A percentile compares a stretch with the other conserved stretches of the same genome.
phyloP scores from a whole-genome alignment of 106 monocot genomes.

The Platanthera zijinensis region DNA sequence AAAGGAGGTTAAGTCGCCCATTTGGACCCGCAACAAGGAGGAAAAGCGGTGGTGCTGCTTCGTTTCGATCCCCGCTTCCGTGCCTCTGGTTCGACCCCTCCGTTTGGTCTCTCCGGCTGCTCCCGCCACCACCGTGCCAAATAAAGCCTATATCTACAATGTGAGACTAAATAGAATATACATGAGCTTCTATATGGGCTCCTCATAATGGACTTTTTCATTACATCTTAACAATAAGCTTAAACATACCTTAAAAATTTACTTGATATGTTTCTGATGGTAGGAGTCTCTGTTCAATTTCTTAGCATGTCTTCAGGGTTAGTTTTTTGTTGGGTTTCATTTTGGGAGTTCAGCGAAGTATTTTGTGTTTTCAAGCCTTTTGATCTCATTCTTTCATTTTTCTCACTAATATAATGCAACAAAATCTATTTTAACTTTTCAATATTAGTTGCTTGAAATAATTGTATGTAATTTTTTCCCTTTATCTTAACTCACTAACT shows the following conservation, averaged over 20 bases:
- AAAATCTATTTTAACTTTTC: neutral
- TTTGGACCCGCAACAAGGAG: too few species aligned
- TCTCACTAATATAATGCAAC: neutral
- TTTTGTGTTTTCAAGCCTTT: neutral
- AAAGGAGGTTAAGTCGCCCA: too few species aligned
- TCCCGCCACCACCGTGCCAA: too few species aligned
- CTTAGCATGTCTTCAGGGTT: neutral
- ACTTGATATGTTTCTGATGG: neutral
- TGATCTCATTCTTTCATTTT: slow-evolving; percentile 3
- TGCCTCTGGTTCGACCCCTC: too few species aligned
- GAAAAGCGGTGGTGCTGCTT: too few species aligned
- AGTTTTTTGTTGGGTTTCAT: neutral
- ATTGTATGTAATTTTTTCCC: neutral
- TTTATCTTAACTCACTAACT: neutral
- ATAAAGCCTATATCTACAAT: too few species aligned
- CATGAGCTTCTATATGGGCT: too few species aligned
- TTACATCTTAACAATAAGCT: neutral
- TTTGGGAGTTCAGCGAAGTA: neutral
- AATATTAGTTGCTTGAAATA: neutral
- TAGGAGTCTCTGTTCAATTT: neutral
- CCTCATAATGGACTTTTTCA: too few species aligned
- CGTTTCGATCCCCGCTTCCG: too few species aligned
- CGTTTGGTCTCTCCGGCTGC: too few species aligned
- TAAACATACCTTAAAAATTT: neutral
- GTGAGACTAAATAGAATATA: too few species aligned